Conservation (phyloP, 768 basidiomycete species). For the Panellus pusillus region DNA sequence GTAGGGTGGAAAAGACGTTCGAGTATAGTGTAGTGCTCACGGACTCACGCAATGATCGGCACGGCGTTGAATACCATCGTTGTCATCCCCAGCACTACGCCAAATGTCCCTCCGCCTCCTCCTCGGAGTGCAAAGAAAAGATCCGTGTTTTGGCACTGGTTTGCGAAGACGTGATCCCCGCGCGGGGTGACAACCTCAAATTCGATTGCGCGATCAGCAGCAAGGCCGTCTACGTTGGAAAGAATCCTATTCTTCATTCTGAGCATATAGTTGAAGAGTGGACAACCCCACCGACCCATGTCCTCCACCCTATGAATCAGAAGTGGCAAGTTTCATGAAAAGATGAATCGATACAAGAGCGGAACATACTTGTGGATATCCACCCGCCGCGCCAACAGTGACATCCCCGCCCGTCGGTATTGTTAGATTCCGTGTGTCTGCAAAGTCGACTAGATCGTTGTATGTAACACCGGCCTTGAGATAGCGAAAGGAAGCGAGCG, state of each 20-base stretch:
- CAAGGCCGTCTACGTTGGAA: not conserved
- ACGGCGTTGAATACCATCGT: not conserved
- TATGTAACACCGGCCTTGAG: conserved; percentile 20
- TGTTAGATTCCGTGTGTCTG: conserved; percentile 24
- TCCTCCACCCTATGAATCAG: not conserved
- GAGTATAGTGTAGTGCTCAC: no score
- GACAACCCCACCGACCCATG: not conserved
- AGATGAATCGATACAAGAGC: not conserved
- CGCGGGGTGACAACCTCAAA: conserved; percentile 38
- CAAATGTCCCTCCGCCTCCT: conserved; percentile 26
- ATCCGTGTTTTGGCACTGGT: conserved; percentile 35
- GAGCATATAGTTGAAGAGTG: no score
- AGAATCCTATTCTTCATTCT: not conserved
- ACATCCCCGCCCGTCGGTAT: conserved; percentile 22
- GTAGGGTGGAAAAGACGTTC: no score
- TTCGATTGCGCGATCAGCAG: conserved; percentile 22
- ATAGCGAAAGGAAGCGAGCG: not conserved
- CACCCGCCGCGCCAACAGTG: conserved; percentile 12
- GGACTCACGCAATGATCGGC: not conserved
- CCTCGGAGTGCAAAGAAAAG: conserved; percentile 37
- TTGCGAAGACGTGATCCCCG: conserved; percentile 33
- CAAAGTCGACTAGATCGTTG: conserved; percentile 23
- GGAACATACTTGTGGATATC: conserved; percentile 7
- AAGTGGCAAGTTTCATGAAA: not conserved
- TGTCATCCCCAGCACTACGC: not conserved